Base-by-base conservation (phyloP, 2,329 filamentous ascomycete genomes). In the Sclerotinia nivalis region DNA sequence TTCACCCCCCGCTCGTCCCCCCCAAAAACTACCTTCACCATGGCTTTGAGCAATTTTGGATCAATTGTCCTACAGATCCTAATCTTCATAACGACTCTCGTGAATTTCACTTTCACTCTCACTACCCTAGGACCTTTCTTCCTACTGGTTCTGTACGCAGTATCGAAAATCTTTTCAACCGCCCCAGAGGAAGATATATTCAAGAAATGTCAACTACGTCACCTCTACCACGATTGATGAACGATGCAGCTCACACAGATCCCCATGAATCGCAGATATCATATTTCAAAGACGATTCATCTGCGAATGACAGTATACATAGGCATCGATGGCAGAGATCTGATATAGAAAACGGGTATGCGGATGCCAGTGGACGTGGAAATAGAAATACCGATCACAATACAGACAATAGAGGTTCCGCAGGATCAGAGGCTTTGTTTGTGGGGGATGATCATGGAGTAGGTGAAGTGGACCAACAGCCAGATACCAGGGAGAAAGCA, bases 11-110 rank as follows among this genome's bases (percentile, higher is more conserved):
- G 22, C 43, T 15, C 40, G 13, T 25, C 67, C 28, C 25, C 56
- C 52, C 55, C 28, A 34, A 62, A 49, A 47, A 60, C 34, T 69
- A 71, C 56, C 31, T 6, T 50, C 45, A 70, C 64, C 72, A 87
- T 87, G 85, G 82, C 85, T 76, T 79, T 87, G 70, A 80, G 81
- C 75, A 83, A 86, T 78, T 76, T 87, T 37, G 84, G 84, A 62
- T 82, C 84, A n/a, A 79, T 85, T 47, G 76, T 86, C 72, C 79
- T 86, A 65, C 80, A 85, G 73, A 80, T 85, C 73, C 79, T 86
- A 67, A 83, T 86, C 74, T 87, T 87, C 75, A 79, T 87, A 72
- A 84, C 83, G 54, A 85, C 84, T 66, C 79, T 87, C 68, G 81
- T 85, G 71, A 85, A 86, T 76, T 83, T 86, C 75, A 82, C 82